Evolutionary conservation across 2,329 filamentous ascomycete species (phyloP), one percentile per base, ranked within the genome.

Genomic region (Mollisiaceae sp.): DNA sequence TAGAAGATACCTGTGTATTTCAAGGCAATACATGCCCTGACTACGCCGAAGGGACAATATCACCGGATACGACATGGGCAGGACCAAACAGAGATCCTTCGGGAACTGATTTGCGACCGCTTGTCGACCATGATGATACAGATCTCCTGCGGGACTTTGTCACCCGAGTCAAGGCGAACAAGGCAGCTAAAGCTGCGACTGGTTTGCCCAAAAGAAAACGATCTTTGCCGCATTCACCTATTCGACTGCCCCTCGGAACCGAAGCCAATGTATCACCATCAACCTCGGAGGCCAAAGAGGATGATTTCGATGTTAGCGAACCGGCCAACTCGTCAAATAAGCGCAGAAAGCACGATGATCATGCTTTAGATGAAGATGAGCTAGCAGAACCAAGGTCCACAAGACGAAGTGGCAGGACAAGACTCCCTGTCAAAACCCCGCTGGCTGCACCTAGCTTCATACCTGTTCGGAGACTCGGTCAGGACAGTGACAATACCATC

Each of bases 131-230:
- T 35, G 50, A 78, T 61, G 76, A 78, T 64, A 77, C 76, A 14
- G 73, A 75, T 59, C 73, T 78, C 67, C 73, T 78, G 20, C 74
- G 73, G n/a, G 73, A 76, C 45, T 78, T 78, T 56, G 73, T 78
- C 38, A 75, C 71, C 36, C 70, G 75, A 57, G 75, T 76, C 45
- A 75, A 77, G 58, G 77, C 77, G 24, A 75, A 74, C 56, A 78
- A 78, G 67, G 75, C 73, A 63, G 75, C 76, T 2, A 76, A 77
- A 52, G 73, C 69, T 20, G 60, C 64, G 32, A 67, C 68, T n/a
- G 56, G 64, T 4, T 62, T 71, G 14, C 68, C 71, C 2, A 71
- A 72, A 36, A 67, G 72, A 59, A 75, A 73, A 52, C 63, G 69
- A 24, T 76, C 75, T 15, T 60, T 74, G 4, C 73, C 75, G 14